Conservation (phyloP, 1,284 basidiomycete genomes). For the Microbotryum violaceum region DNA sequence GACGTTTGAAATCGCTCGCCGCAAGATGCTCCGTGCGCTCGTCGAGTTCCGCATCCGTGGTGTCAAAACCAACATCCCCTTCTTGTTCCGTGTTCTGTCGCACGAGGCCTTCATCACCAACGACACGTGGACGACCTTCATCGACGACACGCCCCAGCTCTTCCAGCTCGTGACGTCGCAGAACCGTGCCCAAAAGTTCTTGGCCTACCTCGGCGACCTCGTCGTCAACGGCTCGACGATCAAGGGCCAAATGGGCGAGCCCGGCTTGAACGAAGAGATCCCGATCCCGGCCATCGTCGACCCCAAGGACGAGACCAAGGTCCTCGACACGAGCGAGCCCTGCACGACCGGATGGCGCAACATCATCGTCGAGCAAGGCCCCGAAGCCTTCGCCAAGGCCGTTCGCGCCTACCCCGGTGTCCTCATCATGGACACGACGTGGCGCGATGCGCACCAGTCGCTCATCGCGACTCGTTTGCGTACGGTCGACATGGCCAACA, state of each 20-base stretch:
- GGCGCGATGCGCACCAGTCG: conserved; percentile 99
- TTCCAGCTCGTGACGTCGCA: conserved; percentile 97
- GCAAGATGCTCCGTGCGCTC: conserved; percentile 97
- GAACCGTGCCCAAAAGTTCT: conserved; percentile 95
- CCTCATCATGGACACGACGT: conserved; percentile 74
- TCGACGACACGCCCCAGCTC: conserved; percentile 97
- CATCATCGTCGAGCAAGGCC: conserved; percentile 96
- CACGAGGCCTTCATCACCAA: conserved; percentile 93
- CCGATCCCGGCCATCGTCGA: conserved; percentile 73
- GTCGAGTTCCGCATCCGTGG: conserved; percentile 98
- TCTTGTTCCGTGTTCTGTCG: conserved; percentile 96
- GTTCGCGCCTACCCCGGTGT: conserved; percentile 93
- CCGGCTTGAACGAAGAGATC: conserved; percentile 86
- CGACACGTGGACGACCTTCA: conserved; percentile 99
- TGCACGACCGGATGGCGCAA: conserved; percentile 93
- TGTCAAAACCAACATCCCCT: conserved; percentile 89
- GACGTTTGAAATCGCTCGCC: conserved; percentile 94
- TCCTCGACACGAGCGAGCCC: conserved; percentile 71
- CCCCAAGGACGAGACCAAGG: conserved; percentile 63
- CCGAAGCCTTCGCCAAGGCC: conserved; percentile 97
- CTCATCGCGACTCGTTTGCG: conserved; percentile 92
- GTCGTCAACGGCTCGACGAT: conserved; percentile 97
- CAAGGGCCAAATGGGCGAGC: conserved; percentile 77
- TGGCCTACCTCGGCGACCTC: conserved; percentile 94
- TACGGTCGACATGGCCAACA: conserved; percentile 96